Percentiles rank a stretch among this genome's conserved stretches.
Conservation (phyloP, 1,284 basidiomycete species). For the Thecaphora thlaspeos region DNA sequence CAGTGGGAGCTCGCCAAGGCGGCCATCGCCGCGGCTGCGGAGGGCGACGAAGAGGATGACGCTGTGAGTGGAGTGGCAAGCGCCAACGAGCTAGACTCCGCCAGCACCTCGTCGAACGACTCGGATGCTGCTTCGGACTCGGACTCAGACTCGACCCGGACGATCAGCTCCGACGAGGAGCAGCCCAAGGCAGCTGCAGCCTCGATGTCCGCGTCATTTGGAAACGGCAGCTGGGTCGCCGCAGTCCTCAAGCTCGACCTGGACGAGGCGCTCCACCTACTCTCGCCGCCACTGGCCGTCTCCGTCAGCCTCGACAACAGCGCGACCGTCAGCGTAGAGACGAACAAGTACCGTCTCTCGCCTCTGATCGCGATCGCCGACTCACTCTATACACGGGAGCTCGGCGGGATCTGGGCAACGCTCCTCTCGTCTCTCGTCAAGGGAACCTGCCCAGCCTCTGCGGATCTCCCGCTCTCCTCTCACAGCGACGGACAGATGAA, state of each 20-base stretch:
- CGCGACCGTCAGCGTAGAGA: too few species aligned
- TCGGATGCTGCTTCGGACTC: not conserved
- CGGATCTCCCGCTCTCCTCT: not conserved
- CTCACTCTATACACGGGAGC: slow-evolving; percentile 36
- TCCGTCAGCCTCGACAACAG: slow-evolving; percentile 5
- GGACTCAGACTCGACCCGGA: not conserved
- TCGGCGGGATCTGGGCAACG: slow-evolving; percentile 37
- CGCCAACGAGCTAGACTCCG: not conserved
- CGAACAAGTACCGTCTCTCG: slow-evolving; percentile 18
- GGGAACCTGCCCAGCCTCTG: slow-evolving; percentile 26
- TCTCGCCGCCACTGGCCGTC: slow-evolving; percentile 13
- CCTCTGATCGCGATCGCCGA: slow-evolving; percentile 41
- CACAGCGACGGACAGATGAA: not conserved
- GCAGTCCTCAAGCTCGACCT: slow-evolving; percentile 36
- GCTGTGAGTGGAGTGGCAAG: too few species aligned
- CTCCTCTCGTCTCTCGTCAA: slow-evolving; percentile 38
- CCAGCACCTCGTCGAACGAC: not conserved
- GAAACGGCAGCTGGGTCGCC: slow-evolving; percentile 28
- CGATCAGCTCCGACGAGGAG: not conserved
- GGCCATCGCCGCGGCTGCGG: slow-evolving; percentile 4
- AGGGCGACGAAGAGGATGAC: not conserved
- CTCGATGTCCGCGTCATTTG: slow-evolving; percentile 1
- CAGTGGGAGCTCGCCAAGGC: slow-evolving; percentile 8
- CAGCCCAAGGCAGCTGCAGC: not conserved
- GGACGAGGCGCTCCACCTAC: slow-evolving; percentile 28